These are phyloP conservation scores for Tillandsia leiboldiana DNA, from an alignment of 176 grass and related monocot genomes.

Conservation along the genomic window DNA sequence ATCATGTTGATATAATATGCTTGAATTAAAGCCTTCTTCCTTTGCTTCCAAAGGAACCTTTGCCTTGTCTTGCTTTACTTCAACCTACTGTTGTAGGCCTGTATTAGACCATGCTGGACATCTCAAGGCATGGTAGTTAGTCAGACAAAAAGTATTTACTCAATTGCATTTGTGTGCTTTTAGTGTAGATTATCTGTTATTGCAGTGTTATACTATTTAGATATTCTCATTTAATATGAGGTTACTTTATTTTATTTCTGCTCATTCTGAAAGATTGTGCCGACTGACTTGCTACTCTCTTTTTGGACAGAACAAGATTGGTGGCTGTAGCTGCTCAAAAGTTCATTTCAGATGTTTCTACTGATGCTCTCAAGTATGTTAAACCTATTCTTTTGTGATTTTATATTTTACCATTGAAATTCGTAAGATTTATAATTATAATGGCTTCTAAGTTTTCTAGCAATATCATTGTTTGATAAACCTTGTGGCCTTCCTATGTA, in stretches of 20 bases:
- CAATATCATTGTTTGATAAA: not conserved
- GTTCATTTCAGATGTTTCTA: constrained; percentile 85
- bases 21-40: no score
- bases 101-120: no score
- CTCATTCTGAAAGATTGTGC: not conserved
- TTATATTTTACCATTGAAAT: not conserved
- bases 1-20: no score
- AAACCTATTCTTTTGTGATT: constrained; percentile 2
- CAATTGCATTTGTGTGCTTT: no score
- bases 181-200: no score
- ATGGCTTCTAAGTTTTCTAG: not conserved
- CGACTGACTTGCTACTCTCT: not conserved
- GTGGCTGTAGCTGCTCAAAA: constrained; percentile 92
- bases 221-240: no score
- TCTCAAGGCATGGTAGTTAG: no score
- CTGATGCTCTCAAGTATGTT: constrained; percentile 91
- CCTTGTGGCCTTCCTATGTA: not conserved
- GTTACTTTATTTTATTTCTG: not conserved
- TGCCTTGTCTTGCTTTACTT: no score
- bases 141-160: no score
- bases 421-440: not conserved
- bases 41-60: no score
- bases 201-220: no score
- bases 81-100: no score
- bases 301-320: constrained; percentile 67